Evolutionary conservation across 176 grass and related monocot genomes (phyloP).

Genomic region (Oryza rufipogon): DNA sequence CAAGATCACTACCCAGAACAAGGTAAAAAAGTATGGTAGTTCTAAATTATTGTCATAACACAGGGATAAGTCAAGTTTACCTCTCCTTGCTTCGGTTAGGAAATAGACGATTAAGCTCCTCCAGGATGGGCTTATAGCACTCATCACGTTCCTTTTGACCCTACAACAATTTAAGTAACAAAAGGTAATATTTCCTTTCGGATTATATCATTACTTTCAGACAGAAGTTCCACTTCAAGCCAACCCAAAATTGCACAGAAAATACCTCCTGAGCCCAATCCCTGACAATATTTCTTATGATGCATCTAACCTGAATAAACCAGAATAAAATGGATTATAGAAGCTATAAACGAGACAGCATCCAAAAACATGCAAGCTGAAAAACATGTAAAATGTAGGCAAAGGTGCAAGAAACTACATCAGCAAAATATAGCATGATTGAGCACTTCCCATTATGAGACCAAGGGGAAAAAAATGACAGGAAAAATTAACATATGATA

Average conservation of each 20-base stretch:
- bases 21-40: not conserved
- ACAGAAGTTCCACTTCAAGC: conserved; percentile 12
- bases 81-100: conserved; percentile 64
- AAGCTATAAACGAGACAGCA: conserved; percentile 15
- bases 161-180: conserved; percentile 48
- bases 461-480: not conserved
- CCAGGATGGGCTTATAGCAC: conserved; percentile 93
- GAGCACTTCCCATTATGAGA: not conserved
- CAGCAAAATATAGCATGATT: conserved; percentile 2
- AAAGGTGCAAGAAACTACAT: conserved; percentile 20
- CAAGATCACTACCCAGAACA: not conserved
- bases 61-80: conserved; percentile 39
- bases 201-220: conserved; percentile 18
- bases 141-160: conserved; percentile 92
- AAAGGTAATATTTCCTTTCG: conserved; percentile 3
- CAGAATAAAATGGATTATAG: conserved; percentile 26
- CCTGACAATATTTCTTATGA: conserved; percentile 94
- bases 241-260: conserved; percentile 23
- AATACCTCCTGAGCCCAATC: conserved; percentile 96
- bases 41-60: conserved; percentile 30
- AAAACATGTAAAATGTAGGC: conserved; percentile 20
- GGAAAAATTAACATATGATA: conserved; percentile 20
- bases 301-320: conserved; percentile 87
- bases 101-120: conserved; percentile 86
- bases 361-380: not conserved